Base-by-base conservation (phyloP, 192 early-diverging fungal genomes). In the Obelidium mucronatum region DNA sequence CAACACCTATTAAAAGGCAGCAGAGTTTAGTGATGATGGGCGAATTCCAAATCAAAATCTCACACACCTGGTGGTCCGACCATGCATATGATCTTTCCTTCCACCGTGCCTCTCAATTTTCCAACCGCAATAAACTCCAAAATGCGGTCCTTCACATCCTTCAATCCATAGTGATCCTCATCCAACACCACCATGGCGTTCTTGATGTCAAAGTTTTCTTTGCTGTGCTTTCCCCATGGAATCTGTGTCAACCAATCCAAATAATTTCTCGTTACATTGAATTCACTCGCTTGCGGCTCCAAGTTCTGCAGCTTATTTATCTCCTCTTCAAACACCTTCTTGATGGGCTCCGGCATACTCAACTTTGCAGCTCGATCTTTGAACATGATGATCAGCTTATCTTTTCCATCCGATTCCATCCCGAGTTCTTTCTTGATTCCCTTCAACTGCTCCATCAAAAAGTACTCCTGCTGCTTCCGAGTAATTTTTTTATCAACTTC, bases 361-460 rank as follows among this genome's bases (percentile, higher is more conserved):
- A 98, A 86, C 78, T 94, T 90, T 59, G 83, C 81, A 0, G 92
- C 94, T 74, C 94, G 92, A 59, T 91, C 94, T 79, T 92, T 96
- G 78, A 99, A 99, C 78, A 93, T 92, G 64, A 94, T 94, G 6
- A 97, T 92, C 44, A 99, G 81, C 79, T 97, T 99, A 77, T 99
- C 98, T 82, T 99, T 99, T 54, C 98, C 98, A 78, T 99, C 98
- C 60, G 88, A 91, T 78, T 99, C 98, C 39, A 99, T 89, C 13
- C 98, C 98, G 22, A 99, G 87, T 83, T 99, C 96, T 86, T 97
- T 97, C 82, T 99, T 99, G 81, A 99, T 99, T 1, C 96, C 96
- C 83, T 97, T 98, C 73, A 99, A 88, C 82, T 99, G 98, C 85
- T 99, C 98, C 96, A 97, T 98, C 81, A 99, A 81, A 70, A 96